Conservation (phyloP, 768 basidiomycete species). For the Cyathus striatus region DNA sequence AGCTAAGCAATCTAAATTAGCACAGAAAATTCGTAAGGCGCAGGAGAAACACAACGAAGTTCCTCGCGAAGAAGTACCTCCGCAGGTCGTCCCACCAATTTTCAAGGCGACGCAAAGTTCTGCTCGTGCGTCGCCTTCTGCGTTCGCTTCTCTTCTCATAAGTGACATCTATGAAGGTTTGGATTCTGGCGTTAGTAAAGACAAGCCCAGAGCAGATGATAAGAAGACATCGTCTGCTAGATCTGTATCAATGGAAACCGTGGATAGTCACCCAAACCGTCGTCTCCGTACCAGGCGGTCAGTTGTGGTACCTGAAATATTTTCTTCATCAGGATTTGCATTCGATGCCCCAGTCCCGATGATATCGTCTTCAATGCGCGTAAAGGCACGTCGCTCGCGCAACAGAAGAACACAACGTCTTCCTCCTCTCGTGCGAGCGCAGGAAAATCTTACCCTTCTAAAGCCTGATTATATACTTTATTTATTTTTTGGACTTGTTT, state of each 20-base stretch:
- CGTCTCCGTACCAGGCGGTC: constrained; percentile 7
- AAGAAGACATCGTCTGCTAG: not conserved
- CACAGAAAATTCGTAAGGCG: constrained; percentile 64
- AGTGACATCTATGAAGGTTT: constrained; percentile 39
- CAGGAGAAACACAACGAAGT: constrained; percentile 34
- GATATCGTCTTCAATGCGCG: constrained; percentile 82
- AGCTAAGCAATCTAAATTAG: constrained; percentile 64
- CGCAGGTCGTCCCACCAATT: constrained; percentile 40
- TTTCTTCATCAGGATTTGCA: constrained; percentile 41
- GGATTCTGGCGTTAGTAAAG: constrained; percentile 22
- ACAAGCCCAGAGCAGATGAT: constrained; percentile 9
- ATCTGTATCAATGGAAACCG: constrained; percentile 6
- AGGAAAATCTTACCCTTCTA: constrained; percentile 11
- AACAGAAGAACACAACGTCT: constrained; percentile 21
- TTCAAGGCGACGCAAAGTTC: constrained; percentile 49
- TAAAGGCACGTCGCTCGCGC: constrained; percentile 60
- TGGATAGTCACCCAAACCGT: constrained; percentile 19
- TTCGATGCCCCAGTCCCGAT: constrained; percentile 91
- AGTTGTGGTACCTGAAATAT: constrained; percentile 28
- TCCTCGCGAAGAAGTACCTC: constrained; percentile 33
- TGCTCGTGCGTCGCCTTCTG: constrained; percentile 72
- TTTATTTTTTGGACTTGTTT: not conserved
- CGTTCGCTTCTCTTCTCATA: constrained; percentile 70
- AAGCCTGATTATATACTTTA: constrained; percentile 5
- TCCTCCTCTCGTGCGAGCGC: constrained; percentile 9